Conservation (phyloP, 805 yeast species). For the Sugiyamaella chiloensis region DNA sequence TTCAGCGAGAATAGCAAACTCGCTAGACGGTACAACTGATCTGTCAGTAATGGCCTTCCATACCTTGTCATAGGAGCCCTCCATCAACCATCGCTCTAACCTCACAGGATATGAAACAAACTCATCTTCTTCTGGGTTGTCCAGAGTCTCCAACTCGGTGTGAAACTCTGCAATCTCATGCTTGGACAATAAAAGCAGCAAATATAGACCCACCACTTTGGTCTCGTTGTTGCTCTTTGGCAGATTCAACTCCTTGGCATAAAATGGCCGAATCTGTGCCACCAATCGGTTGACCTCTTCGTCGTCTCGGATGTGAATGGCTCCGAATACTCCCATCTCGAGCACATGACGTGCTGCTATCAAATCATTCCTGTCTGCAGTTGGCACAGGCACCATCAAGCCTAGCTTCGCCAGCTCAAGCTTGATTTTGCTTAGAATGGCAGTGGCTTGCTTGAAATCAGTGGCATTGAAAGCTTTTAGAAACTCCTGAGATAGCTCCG, state of each 20-base stretch:
- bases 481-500: constrained; percentile 65
- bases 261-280: constrained; percentile 75
- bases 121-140: constrained; percentile 61
- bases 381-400: constrained; percentile 63
- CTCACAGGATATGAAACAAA: constrained; percentile 80
- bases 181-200: constrained; percentile 72
- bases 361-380: constrained; percentile 51
- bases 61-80: constrained; percentile 91
- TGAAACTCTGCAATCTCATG: constrained; percentile 88
- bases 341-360: constrained; percentile 75
- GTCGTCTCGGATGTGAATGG: constrained; percentile 62
- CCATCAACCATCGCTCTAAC: constrained; percentile 91
- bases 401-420: constrained; percentile 74
- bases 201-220: constrained; percentile 71
- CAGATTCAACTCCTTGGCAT: constrained; percentile 42
- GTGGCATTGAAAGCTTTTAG: constrained; percentile 59
- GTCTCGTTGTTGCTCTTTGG: constrained; percentile 58
- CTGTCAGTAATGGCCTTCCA: constrained; percentile 68
- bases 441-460: constrained; percentile 59
- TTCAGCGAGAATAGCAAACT: constrained; percentile 73
- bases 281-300: constrained; percentile 67
- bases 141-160: constrained; percentile 76
- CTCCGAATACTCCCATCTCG: constrained; percentile 82
- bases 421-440: constrained; percentile 67
- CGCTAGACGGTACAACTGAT: constrained; percentile 53